These are phyloP conservation scores for Solanum ossicruentum DNA, from an alignment of 257 asterid genomes.

Conservation along the genomic window DNA sequence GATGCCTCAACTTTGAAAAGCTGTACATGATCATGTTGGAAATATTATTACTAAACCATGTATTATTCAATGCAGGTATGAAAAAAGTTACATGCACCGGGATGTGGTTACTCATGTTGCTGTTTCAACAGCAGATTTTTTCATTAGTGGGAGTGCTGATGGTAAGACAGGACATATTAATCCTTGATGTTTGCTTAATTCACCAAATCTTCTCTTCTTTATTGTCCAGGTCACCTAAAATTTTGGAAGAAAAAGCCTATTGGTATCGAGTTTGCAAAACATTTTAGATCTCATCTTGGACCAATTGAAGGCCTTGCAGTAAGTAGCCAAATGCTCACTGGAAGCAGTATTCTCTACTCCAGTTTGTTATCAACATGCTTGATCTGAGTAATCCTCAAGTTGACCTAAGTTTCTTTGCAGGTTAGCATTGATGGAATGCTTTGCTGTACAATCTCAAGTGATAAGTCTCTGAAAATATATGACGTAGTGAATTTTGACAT, in stretches of 20 bases:
- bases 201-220: not conserved
- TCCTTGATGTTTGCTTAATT: not conserved
- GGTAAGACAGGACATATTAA: conserved; percentile 30
- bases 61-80: conserved; percentile 47
- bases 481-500: conserved; percentile 96
- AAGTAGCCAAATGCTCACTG: conserved; percentile 16
- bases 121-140: conserved; percentile 87
- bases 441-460: conserved; percentile 91
- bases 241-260: conserved; percentile 87
- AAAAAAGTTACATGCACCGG: conserved; percentile 98
- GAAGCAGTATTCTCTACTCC: not conserved
- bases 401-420: conserved; percentile 36
- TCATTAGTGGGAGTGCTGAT: conserved; percentile 83
- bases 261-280: conserved; percentile 95
- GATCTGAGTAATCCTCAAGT: conserved; percentile 3
- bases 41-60: not conserved
- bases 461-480: conserved; percentile 81
- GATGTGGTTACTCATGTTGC: conserved; percentile 98
- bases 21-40: not conserved
- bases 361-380: not conserved
- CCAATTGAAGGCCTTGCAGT: conserved; percentile 97
- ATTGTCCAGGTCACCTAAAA: conserved; percentile 74
- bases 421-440: conserved; percentile 91
- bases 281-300: conserved; percentile 96
- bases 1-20: not conserved